Evolutionary conservation across 208 protist species (phyloP), one percentile per base, ranked within the genome.

Genomic region (Trypanosoma mega): DNA sequence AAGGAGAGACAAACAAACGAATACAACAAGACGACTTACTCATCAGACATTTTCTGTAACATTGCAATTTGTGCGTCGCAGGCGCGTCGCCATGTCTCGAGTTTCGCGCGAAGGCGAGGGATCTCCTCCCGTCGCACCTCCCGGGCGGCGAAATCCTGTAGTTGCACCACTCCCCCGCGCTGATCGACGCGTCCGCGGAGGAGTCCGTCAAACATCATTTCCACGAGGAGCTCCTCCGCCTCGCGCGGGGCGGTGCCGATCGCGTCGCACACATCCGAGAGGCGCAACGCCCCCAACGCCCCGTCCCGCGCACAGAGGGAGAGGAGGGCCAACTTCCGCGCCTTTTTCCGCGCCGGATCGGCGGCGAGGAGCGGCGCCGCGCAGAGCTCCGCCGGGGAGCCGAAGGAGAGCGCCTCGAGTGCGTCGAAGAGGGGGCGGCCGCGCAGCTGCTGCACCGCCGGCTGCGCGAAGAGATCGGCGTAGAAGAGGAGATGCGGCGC

Each of bases 401-500:
- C 76, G 48, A 72, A 74, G 33, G 56, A 67, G 6, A 82, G 49
- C n/a, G 74, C 34, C 11, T 70, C 52, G 31, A 77, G 48, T 16
- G 72, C 34, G 18, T 65, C 48, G 1, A 72, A 7, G 12, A 86
- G 59, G 21, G 54, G 60, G 45, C n/a, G n/a, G 46, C 23, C 53
- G 2, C n/a, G 36, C 8, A 58, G 67, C 21, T n/a, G 29, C 55
- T 57, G 60, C 31, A 64, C 54, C 3, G 20, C 56, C 16, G 53
- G 60, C 21, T 51, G 29, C 7, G 18, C 20, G 5, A 82, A 56
- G 6, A 90, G 41, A 0, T 49, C 41, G 1, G 71, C 76, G 57
- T 81, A 90, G 27, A 86, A 85, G 44, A 84, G 84, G 23, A 85
- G 55, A 3, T 44, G 24, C 2, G 78, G 62, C 11, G 68, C 68